Base-by-base conservation (phyloP, 768 basidiomycete species). In the Tulasnella sp. region DNA sequence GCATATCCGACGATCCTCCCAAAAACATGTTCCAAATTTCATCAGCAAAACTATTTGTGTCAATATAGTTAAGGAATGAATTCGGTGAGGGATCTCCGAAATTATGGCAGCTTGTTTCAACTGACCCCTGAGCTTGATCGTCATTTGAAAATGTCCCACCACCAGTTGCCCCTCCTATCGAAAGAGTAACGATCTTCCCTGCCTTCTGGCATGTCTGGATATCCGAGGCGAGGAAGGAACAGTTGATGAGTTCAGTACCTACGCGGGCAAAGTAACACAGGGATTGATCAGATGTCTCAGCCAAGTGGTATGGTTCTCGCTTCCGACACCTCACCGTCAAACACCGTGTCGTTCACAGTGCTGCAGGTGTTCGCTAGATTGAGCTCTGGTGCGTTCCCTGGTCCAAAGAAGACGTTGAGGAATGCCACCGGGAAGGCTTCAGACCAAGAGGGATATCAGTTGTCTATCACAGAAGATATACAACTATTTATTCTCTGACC, bases 21-120 rank as follows among this genome's bases (percentile, higher is more conserved):
- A 88, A 72, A 69, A 87, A 86, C 51, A 84, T 60, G 66, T 85
- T 73, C 86, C 86, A 88, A 52, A 88, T 80, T 15, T 56, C 44
- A 49, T 64, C 63, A 3, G 63, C 63, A 47, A 64, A 64, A 21
- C 51, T 51, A n/a, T 38, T 38, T 38, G n/a, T n/a, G n/a, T n/a
- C n/a, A n/a, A n/a, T n/a, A n/a, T n/a, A n/a, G n/a, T n/a, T n/a
- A n/a, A n/a, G n/a, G n/a, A n/a, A n/a, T n/a, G n/a, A n/a, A n/a
- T n/a, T n/a, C n/a, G n/a, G n/a, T n/a, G n/a, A n/a, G n/a, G n/a
- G n/a, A n/a, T n/a, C n/a, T n/a, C n/a, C n/a, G n/a, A n/a, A n/a
- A n/a, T n/a, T n/a, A n/a, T n/a, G n/a, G n/a, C n/a, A n/a, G n/a
- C n/a, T 38, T 7, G 34, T 38, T 7, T 38, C 15, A 5, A 55